Evolutionary conservation across 768 basidiomycete species (phyloP).

Genomic region (Leccinum incarnatum): DNA sequence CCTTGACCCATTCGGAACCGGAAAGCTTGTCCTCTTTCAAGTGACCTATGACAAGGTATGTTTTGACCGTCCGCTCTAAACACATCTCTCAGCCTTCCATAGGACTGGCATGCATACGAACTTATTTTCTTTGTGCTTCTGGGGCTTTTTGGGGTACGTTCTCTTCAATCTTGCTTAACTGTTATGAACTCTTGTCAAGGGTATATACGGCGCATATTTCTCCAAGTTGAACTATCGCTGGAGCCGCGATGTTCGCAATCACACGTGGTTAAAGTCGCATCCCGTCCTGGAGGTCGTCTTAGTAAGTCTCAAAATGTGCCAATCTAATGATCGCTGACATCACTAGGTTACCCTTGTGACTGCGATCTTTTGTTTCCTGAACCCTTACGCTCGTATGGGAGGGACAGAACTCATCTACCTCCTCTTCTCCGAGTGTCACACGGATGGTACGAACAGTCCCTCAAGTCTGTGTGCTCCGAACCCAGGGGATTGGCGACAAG

Average conservation of each 20-base stretch:
- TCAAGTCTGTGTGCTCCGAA: constrained; percentile 71
- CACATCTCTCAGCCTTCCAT: constrained; percentile 7
- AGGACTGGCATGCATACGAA: constrained; percentile 95
- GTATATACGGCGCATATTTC: constrained; percentile 91
- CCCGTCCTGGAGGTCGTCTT: constrained; percentile 82
- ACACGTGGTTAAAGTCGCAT: constrained; percentile 76
- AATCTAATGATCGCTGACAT: constrained; percentile 9
- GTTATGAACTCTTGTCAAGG: constrained; percentile 43
- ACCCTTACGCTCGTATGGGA: constrained; percentile 89
- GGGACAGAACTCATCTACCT: constrained; percentile 94
- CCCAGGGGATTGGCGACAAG: constrained; percentile 50
- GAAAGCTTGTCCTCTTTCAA: constrained; percentile 89
- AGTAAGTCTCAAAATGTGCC: constrained; percentile 41
- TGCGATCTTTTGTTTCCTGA: constrained; percentile 75
- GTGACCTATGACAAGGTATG: constrained; percentile 82
- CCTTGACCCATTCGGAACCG: constrained; percentile 93
- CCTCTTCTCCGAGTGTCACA: constrained; percentile 83
- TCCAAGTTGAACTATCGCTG: constrained; percentile 89
- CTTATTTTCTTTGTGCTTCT: constrained; percentile 80
- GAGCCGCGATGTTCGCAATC: constrained; percentile 78
- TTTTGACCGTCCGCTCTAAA: not conserved
- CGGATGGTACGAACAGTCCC: constrained; percentile 51
- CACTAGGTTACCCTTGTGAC: constrained; percentile 75
- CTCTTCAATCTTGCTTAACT: not conserved
- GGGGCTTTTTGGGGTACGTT: constrained; percentile 81